phyloP scores from a whole-genome alignment of 257 asterid genomes.

The Cynanchum wilfordii region DNA sequence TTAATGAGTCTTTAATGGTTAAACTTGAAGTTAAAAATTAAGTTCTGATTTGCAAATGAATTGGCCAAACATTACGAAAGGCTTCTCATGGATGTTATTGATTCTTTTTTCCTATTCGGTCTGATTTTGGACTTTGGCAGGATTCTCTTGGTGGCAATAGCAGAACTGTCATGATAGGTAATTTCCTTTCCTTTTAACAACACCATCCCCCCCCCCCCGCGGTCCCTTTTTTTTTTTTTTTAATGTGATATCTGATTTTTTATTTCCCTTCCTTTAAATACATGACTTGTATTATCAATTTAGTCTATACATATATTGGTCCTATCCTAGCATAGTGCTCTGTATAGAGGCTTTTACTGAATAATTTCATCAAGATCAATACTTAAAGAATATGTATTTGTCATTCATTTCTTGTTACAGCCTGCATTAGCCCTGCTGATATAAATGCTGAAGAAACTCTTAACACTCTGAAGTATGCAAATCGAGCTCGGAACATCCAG shows the following conservation, averaged over 20 bases:
- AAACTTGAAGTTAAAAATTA: conserved; percentile 1
- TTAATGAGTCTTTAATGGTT: not conserved
- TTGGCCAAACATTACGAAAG: not conserved
- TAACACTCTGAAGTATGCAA: conserved; percentile 93
- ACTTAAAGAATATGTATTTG: not conserved
- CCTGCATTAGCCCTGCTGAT: conserved; percentile 99
- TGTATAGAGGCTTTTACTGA: not conserved
- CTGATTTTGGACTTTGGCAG: conserved; percentile 40
- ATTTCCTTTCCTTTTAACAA: conserved; percentile 4
- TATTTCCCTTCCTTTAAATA: not conserved
- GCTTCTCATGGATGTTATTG: not conserved
- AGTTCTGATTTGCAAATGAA: not conserved
- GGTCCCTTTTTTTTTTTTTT: not conserved
- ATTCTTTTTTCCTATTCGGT: not conserved
- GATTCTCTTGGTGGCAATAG: conserved; percentile 99
- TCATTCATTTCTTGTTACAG: conserved; percentile 34
- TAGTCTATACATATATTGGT: not conserved
- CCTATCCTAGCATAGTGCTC: not conserved
- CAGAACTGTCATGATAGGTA: conserved; percentile 98
- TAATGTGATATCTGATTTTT: not conserved
- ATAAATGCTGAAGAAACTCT: conserved; percentile 99
- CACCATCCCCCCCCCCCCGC: no score
- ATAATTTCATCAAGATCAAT: not conserved
- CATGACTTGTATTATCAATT: not conserved
- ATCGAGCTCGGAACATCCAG: conserved; percentile 98